A percentile compares a stretch with the other conserved stretches of the same genome.
phyloP scores from a whole-genome alignment of 257 asterid species.

The Solanum boliviense region DNA sequence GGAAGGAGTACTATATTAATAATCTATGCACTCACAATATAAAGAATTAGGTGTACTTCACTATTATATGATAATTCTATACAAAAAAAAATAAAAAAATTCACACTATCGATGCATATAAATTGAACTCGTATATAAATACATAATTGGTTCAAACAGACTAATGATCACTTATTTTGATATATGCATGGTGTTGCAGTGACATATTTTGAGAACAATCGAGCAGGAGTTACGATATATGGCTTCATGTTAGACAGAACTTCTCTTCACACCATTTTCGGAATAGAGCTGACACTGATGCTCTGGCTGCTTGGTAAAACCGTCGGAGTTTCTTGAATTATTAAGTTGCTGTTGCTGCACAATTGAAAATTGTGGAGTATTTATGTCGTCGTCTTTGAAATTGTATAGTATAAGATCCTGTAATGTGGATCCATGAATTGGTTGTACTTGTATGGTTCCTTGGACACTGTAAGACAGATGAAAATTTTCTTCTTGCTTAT shows the following conservation, averaged over 20 bases:
- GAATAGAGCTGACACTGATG: conserved; percentile 72
- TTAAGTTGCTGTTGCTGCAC: background rate
- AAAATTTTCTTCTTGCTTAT: background rate
- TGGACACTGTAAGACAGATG: background rate
- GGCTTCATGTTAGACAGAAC: conserved; percentile 86
- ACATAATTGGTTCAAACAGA: background rate
- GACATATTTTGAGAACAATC: conserved; percentile 77
- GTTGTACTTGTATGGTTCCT: background rate
- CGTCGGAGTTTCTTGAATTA: conserved; percentile 48
- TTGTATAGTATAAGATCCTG: background rate
- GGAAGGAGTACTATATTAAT: no score
- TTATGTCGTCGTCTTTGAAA: background rate
- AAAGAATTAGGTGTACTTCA: background rate
- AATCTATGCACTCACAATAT: background rate
- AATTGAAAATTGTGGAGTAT: background rate
- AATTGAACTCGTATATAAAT: background rate
- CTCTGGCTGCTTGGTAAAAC: conserved; percentile 97
- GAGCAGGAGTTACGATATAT: conserved; percentile 81
- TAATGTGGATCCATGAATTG: background rate
- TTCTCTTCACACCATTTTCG: conserved; percentile 68
- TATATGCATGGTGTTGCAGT: conserved; percentile 25
- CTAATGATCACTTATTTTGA: background rate
- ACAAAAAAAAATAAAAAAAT: no score
- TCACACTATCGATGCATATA: background rate
- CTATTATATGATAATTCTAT: background rate